Evolutionary conservation across 2,329 filamentous ascomycete genomes (phyloP).

Genomic region (Xylariomycetidae sp.): DNA sequence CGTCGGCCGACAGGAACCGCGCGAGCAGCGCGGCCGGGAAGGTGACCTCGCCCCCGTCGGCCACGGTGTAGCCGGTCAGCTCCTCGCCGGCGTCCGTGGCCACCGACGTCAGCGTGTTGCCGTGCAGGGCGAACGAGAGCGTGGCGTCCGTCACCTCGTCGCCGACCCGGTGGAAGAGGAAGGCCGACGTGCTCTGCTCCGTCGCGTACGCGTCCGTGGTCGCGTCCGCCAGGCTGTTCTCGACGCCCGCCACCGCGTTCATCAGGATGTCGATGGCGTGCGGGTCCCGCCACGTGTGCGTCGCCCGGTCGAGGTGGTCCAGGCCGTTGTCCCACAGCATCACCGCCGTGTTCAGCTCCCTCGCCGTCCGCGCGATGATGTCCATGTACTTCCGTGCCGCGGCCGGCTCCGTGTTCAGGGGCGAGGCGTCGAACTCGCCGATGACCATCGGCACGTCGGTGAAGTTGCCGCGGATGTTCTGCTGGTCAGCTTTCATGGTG

Average conservation of each 20-base stretch:
- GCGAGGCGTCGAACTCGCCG: constrained; percentile 51
- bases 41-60: constrained; percentile 37
- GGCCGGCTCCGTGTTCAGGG: constrained; percentile 44
- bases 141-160: constrained; percentile 34
- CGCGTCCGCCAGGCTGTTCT: constrained; percentile 46
- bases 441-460: constrained; percentile 48
- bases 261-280: constrained; percentile 41
- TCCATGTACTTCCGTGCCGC: constrained; percentile 55
- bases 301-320: constrained; percentile 46
- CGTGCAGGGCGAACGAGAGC: constrained; percentile 47
- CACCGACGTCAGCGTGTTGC: constrained; percentile 42
- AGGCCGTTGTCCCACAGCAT: constrained; percentile 56
- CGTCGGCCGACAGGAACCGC: constrained; percentile 33
- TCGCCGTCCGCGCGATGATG: constrained; percentile 41
- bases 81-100: constrained; percentile 28
- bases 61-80: constrained; percentile 41
- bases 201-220: constrained; percentile 41
- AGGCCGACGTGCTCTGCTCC: constrained; percentile 44
- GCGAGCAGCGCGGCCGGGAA: constrained; percentile 41
- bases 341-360: constrained; percentile 41
- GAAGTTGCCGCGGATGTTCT: constrained; percentile 47
- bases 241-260: constrained; percentile 34
- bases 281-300: constrained; percentile 44
- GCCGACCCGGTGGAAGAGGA: constrained; percentile 47
- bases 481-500: constrained; percentile 41